Evolutionary conservation across 2,329 filamentous ascomycete species (phyloP), one percentile per base, ranked within the genome.

Genomic region (Tolypocladium capitatum): DNA sequence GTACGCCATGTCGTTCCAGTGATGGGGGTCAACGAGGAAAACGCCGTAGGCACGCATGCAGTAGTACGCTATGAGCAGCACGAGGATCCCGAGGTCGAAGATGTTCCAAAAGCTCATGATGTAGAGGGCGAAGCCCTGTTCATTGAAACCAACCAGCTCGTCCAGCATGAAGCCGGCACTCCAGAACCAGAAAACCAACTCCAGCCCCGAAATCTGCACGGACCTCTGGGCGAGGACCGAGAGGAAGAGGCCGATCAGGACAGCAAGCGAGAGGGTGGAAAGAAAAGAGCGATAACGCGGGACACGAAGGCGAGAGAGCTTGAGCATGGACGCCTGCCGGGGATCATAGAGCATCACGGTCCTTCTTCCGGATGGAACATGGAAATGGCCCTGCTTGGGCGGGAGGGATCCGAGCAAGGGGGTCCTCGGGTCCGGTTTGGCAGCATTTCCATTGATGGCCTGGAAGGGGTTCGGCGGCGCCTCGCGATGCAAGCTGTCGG

Each of bases 61-160:
- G 63, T 95, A 94, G 69, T 96, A 96, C 48, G 86, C 77, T 57
- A 94, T 81, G 56, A 96, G 80, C 51, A 96, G 71, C 24, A 94
- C 68, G 46, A 96, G 69, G 46, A 96, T 96, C 9, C 90, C 90
- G 34, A 96, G 71, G 60, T 96, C 91, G 63, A 96, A 95, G 34
- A 90, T 80, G 63, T 96, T 96, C 91, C 91, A 96, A 63, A 96
- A 92, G 63, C 88, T 94, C 81, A 96, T 91, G 59, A 96, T 87
- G 67, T 96, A 97, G 30, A 97, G 77, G 34, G 89, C 90, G 63
- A 96, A 96, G 3, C 91, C 91, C 66, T 96, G 89, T 64, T 97
- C 91, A 55, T 90, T 95, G 72, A 96, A 96, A 11, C 90, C 90
- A 18, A 96, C 89, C 21, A 97, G 77, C 66, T 96, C 91, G 59